Evolutionary conservation across 23 red algal genomes (phyloP).

Genomic region (Gracilariopsis chorda): DNA sequence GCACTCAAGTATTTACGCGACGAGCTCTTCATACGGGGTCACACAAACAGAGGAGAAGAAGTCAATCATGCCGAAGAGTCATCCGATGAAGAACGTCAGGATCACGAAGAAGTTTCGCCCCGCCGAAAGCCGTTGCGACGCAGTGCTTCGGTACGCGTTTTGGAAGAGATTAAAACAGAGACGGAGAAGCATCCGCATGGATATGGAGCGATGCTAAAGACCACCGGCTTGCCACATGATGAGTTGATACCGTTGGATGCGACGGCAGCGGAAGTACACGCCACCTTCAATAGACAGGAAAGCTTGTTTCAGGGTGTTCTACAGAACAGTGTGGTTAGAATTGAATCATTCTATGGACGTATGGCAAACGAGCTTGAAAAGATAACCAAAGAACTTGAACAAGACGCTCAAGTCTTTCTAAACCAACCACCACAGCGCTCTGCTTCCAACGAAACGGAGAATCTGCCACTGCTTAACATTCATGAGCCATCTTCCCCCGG

Average conservation of each 20-base stretch:
- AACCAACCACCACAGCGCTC: background rate
- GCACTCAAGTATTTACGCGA: slow-evolving; percentile 17
- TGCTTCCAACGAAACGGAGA: background rate
- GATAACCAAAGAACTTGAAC: slow-evolving; percentile 8
- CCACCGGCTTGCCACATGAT: background rate
- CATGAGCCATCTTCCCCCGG: too few species aligned
- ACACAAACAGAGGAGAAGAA: background rate
- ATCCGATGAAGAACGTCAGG: slow-evolving; percentile 1
- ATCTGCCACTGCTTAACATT: background rate
- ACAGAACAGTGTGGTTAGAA: background rate
- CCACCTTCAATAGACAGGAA: slow-evolving; percentile 16
- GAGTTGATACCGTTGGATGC: background rate
- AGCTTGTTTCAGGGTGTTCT: slow-evolving; percentile 16
- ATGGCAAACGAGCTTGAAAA: background rate
- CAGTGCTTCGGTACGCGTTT: background rate
- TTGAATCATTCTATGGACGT: slow-evolving; percentile 20
- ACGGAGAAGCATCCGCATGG: background rate
- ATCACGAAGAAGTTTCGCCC: background rate
- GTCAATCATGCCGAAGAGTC: background rate
- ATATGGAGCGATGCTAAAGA: background rate
- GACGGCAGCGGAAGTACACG: background rate
- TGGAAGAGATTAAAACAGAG: background rate
- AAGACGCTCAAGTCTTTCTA: background rate
- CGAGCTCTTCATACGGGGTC: background rate
- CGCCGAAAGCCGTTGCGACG: background rate